Conservation (phyloP, 179 eudicot genomes). For the Dionaea muscipula region DNA sequence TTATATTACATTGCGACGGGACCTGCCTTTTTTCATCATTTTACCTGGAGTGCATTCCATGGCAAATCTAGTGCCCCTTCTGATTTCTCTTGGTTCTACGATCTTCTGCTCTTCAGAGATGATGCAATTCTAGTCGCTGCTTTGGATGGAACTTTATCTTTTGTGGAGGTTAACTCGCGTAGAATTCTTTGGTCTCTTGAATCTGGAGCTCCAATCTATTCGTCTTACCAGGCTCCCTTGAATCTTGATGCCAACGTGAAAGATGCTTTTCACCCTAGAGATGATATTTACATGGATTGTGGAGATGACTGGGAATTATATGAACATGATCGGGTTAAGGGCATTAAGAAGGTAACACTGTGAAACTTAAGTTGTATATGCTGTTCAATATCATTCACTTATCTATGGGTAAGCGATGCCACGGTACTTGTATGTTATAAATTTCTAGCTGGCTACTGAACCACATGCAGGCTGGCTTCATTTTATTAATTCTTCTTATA, state of each 20-base stretch:
- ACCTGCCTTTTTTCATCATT: too few relatives aligned
- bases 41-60: too few relatives aligned
- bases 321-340: constrained; percentile 29
- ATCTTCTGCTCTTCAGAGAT: constrained; percentile 6
- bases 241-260: constrained; percentile 29
- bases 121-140: constrained; percentile 41
- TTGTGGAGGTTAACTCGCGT: constrained; percentile 34
- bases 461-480: not conserved
- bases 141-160: constrained; percentile 52
- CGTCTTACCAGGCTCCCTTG: constrained; percentile 42
- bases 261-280: constrained; percentile 18
- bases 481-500: too few relatives aligned
- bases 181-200: constrained; percentile 45
- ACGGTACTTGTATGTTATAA: too few relatives aligned
- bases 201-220: constrained; percentile 53
- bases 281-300: constrained; percentile 44
- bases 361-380: not conserved
- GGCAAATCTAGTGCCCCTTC: not conserved
- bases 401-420: too few relatives aligned
- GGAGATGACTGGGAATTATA: constrained; percentile 62
- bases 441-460: not conserved
- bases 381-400: too few relatives aligned
- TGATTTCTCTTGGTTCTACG: not conserved
- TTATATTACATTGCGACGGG: too few relatives aligned
- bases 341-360: constrained; percentile 34